A percentile compares a stretch with the other conserved stretches of the same genome.
Evolutionary conservation across 2,329 filamentous ascomycete species (phyloP).

Genomic region (Xylaria sp.): DNA sequence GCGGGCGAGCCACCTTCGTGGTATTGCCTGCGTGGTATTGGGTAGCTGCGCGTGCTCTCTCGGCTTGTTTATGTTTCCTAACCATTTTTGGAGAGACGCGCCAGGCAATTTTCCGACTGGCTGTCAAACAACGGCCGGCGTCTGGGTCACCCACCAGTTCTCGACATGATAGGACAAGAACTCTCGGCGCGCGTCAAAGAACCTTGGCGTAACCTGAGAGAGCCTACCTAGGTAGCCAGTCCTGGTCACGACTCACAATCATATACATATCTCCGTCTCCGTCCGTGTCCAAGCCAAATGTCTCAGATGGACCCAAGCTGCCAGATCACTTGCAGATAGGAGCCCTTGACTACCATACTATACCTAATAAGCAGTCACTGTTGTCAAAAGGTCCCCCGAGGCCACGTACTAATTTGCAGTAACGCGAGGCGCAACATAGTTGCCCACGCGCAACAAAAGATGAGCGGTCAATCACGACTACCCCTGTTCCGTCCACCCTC

Average conservation of each 20-base stretch:
- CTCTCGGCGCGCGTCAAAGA: conserved; percentile 31
- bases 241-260: neutral
- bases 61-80: conserved; percentile 32
- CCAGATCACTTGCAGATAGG: neutral
- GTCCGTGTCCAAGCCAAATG: neutral
- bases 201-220: conserved; percentile 20
- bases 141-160: conserved; percentile 33
- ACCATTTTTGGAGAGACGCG: conserved; percentile 30
- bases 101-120: conserved; percentile 38
- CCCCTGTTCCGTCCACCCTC: neutral
- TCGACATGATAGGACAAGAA: conserved; percentile 33
- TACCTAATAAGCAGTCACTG: neutral
- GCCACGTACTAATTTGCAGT: neutral
- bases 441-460: neutral
- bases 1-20: conserved; percentile 11
- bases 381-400: neutral
- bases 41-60: conserved; percentile 22
- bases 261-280: neutral
- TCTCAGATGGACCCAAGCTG: conserved; percentile 1
- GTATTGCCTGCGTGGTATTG: conserved; percentile 13
- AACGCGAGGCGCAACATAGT: neutral
- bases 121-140: conserved; percentile 32
- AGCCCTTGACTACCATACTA: neutral
- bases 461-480: neutral
- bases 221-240: too few relatives aligned